Conservation (phyloP, 345 rosid genomes). For the Brassica nigra region DNA sequence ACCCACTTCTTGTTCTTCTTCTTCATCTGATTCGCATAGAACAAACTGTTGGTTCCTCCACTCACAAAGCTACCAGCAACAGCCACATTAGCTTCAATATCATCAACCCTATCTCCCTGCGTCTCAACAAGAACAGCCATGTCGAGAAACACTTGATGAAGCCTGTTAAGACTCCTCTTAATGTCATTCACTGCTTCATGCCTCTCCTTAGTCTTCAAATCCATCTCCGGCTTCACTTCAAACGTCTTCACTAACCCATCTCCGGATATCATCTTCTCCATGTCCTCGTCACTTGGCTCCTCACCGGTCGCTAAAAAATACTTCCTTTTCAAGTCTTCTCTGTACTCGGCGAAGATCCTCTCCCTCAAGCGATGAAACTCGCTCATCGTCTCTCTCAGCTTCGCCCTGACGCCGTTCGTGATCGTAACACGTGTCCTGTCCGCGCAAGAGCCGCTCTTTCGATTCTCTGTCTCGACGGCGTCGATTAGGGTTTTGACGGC, state of each 20-base stretch:
- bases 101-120: conserved; percentile 71
- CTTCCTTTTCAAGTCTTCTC: not conserved
- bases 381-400: conserved; percentile 61
- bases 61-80: conserved; percentile 50
- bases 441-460: conserved; percentile 50
- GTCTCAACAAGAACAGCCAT: conserved; percentile 85
- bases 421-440: conserved; percentile 61
- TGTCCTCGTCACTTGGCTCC: conserved; percentile 43
- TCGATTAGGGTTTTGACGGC: conserved; percentile 59
- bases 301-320: not conserved
- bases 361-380: conserved; percentile 64
- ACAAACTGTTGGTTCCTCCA: conserved; percentile 70
- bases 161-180: conserved; percentile 66
- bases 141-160: conserved; percentile 82
- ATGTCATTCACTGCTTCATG: conserved; percentile 71
- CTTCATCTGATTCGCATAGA: conserved; percentile 71
- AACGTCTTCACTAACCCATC: conserved; percentile 36
- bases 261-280: conserved; percentile 58
- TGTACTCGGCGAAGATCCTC: conserved; percentile 1
- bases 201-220: conserved; percentile 53
- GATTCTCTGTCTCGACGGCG: conserved; percentile 56
- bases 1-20: conserved; percentile 50
- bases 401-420: conserved; percentile 60
- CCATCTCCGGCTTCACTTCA: conserved; percentile 46
- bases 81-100: conserved; percentile 67